Conservation (phyloP, 306 rosid genomes). For the Dryas drummondii region DNA sequence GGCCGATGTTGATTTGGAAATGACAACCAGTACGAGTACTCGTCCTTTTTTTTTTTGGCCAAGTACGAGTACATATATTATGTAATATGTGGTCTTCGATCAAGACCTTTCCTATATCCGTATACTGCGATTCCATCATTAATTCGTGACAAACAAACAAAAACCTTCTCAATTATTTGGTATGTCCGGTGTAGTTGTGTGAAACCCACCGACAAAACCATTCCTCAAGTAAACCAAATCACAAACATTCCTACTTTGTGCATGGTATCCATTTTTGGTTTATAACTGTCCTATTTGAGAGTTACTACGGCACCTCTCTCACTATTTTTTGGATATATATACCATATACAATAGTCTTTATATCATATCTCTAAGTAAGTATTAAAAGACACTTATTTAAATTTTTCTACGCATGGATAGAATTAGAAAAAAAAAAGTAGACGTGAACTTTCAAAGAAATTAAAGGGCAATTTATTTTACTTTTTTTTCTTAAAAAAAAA, state of each 20-base stretch:
- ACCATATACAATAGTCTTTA: too few species aligned
- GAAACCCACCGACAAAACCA: conserved; percentile 23
- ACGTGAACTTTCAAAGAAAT: not conserved
- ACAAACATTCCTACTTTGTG: conserved; percentile 5
- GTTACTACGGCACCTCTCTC: too few species aligned
- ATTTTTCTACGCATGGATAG: not conserved
- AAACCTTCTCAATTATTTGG: not conserved
- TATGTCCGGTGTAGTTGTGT: not conserved
- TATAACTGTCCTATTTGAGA: too few species aligned
- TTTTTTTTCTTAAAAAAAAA: not conserved
- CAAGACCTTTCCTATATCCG: not conserved
- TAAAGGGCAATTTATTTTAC: not conserved
- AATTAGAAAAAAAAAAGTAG: not conserved
- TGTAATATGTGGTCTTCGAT: not conserved
- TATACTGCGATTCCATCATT: not conserved
- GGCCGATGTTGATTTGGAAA: not conserved
- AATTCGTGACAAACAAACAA: not conserved
- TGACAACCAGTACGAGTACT: not conserved
- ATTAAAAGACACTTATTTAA: not conserved
- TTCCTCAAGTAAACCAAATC: not conserved
- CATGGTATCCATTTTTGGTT: not conserved
- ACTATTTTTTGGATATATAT: too few species aligned
- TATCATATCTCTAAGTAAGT: not conserved
- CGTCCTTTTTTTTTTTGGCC: too few species aligned
- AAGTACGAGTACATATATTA: too few species aligned